These are phyloP conservation scores for Corymbia maculata DNA, from an alignment of 345 rosid genomes.

Conservation along the genomic window DNA sequence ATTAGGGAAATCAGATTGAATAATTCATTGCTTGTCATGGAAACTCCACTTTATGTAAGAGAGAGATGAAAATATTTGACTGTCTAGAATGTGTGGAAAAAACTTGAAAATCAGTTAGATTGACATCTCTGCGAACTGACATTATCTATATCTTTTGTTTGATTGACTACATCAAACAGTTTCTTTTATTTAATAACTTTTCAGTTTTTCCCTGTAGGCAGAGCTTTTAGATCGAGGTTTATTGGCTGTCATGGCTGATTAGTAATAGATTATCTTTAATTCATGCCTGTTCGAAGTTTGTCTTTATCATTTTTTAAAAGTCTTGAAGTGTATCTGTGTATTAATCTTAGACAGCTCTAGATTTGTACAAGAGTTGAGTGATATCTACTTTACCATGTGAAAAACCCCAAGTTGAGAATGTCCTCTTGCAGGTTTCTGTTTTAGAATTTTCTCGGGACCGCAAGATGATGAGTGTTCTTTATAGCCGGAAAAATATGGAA, in stretches of 20 bases:
- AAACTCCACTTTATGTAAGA: not conserved
- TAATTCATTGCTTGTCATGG: not conserved
- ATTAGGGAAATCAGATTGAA: not conserved
- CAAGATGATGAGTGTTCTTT: conserved; percentile 97
- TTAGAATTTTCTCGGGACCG: conserved; percentile 98
- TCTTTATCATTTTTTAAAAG: not conserved
- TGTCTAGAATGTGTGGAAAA: not conserved
- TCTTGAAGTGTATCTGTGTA: not conserved
- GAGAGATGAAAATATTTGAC: not conserved
- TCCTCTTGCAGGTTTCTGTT: conserved; percentile 54
- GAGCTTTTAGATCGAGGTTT: not conserved
- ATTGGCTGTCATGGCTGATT: not conserved
- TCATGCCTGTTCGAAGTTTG: not conserved
- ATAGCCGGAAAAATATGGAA: conserved; percentile 61
- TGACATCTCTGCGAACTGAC: not conserved
- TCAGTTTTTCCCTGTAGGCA: not conserved
- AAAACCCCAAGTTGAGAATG: not conserved
- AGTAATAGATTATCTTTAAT: not conserved
- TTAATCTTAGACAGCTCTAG: not conserved
- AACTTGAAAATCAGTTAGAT: not conserved
- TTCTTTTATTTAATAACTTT: not conserved
- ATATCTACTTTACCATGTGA: not conserved
- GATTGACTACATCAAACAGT: not conserved
- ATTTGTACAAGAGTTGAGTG: not conserved
- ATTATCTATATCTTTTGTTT: not conserved